Conservation (phyloP, 2,329 filamentous ascomycete genomes). For the Clarireedia hainanense region DNA sequence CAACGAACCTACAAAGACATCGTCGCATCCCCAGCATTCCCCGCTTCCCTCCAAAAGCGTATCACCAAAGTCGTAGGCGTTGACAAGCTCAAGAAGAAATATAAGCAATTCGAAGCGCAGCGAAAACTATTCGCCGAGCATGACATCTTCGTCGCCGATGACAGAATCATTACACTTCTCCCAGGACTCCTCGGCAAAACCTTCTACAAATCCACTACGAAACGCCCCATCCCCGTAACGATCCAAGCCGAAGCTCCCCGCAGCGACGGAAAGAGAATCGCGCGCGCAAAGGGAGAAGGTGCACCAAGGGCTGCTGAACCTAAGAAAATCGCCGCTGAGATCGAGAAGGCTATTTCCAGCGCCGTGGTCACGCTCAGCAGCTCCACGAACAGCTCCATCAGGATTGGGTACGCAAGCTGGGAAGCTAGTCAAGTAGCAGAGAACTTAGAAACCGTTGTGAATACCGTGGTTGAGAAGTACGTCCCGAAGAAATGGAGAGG, state of each 20-base stretch:
- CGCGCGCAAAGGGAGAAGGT: constrained; percentile 42
- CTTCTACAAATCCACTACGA: constrained; percentile 77
- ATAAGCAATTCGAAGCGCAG: constrained; percentile 79
- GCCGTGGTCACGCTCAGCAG: constrained; percentile 75
- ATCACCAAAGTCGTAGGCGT: constrained; percentile 74
- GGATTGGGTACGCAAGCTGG: constrained; percentile 70
- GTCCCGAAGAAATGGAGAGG: constrained; percentile 84
- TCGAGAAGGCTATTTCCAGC: constrained; percentile 67
- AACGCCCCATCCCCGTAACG: constrained; percentile 78
- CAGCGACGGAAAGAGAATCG: constrained; percentile 49
- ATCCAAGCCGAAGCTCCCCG: constrained; percentile 57
- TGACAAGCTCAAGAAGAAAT: constrained; percentile 81
- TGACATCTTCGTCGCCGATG: constrained; percentile 89
- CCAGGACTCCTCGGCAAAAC: constrained; percentile 79
- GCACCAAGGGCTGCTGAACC: constrained; percentile 38
- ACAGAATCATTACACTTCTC: constrained; percentile 68
- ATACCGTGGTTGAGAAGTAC: constrained; percentile 66
- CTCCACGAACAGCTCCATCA: constrained; percentile 71
- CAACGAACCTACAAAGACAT: constrained; percentile 89
- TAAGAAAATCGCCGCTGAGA: constrained; percentile 65
- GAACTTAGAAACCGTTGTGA: constrained; percentile 69
- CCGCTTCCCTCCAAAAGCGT: constrained; percentile 54
- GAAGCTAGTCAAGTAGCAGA: constrained; percentile 66
- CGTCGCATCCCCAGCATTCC: constrained; percentile 66
- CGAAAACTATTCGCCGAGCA: constrained; percentile 78